Evolutionary conservation across 2,329 filamentous ascomycete species (phyloP).

Genomic region (Scleromitrula shiraiana): DNA sequence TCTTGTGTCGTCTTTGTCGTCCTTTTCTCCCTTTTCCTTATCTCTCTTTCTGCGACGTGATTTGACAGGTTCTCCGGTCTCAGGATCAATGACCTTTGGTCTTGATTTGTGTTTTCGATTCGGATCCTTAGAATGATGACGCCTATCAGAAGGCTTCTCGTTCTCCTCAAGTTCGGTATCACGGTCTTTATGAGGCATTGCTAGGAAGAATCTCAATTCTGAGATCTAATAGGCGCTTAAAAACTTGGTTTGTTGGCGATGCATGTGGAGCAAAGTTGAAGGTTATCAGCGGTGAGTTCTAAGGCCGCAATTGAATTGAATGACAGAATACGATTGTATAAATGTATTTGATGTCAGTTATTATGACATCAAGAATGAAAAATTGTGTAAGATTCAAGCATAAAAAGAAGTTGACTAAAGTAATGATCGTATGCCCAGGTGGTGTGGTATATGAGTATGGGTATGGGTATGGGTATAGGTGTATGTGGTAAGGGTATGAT

Average conservation of each 20-base stretch:
- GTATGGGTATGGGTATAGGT: too few relatives aligned
- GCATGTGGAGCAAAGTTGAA: constrained; percentile 8
- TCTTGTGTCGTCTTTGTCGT: constrained; percentile 5
- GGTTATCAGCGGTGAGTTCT: constrained; percentile 9
- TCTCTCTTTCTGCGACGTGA: constrained; percentile 26
- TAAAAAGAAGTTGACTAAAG: background rate
- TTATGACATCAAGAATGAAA: background rate
- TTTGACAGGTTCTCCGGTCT: constrained; percentile 26
- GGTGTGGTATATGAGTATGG: too few relatives aligned
- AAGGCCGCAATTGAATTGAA: constrained; percentile 1
- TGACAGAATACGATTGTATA: background rate
- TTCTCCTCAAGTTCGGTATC: constrained; percentile 23
- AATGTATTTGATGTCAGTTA: background rate
- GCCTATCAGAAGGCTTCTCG: constrained; percentile 21
- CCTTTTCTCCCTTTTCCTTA: constrained; percentile 18
- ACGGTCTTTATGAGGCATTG: constrained; percentile 12
- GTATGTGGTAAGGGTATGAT: too few relatives aligned
- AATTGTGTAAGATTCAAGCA: background rate
- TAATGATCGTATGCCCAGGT: too few relatives aligned
- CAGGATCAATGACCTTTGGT: constrained; percentile 25
- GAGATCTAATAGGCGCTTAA: constrained; percentile 8
- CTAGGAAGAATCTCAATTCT: constrained; percentile 2
- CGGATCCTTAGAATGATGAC: constrained; percentile 26
- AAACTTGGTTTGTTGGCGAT: constrained; percentile 10
- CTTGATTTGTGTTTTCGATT: constrained; percentile 29